phyloP scores from a whole-genome alignment of 352 stramenopile genomes.

The Pythium utonaiense region DNA sequence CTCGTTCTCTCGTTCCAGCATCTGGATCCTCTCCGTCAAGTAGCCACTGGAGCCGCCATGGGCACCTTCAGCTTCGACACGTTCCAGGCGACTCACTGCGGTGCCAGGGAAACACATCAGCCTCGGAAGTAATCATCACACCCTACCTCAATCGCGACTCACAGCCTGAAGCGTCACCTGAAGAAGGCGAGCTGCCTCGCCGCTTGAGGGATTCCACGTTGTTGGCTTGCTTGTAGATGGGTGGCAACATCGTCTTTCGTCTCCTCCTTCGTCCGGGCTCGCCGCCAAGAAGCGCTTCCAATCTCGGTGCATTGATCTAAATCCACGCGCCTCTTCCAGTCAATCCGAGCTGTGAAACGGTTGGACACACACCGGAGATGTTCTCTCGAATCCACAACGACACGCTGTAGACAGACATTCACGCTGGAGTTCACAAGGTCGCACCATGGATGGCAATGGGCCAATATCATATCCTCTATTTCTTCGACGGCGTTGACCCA shows the following conservation, averaged over 20 bases:
- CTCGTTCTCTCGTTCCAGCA: constrained; percentile 61
- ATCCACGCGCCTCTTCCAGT: background rate
- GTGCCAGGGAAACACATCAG: background rate
- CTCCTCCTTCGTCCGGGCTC: background rate
- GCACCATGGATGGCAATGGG: background rate
- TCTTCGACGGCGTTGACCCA: constrained; percentile 10
- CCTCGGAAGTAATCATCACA: too few species aligned
- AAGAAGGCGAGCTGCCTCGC: background rate
- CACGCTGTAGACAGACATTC: background rate
- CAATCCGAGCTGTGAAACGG: constrained; percentile 1
- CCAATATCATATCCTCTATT: constrained; percentile 17
- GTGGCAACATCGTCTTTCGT: constrained; percentile 44
- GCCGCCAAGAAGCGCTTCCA: background rate
- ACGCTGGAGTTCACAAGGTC: background rate
- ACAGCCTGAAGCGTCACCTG: background rate
- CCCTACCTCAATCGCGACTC: too few species aligned
- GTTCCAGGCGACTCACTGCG: constrained; percentile 1
- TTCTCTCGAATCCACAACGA: background rate
- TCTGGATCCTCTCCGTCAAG: constrained; percentile 34
- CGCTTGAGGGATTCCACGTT: constrained; percentile 6
- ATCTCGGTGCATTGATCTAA: background rate
- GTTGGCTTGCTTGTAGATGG: constrained; percentile 39
- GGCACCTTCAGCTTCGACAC: background rate
- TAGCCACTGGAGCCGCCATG: background rate
- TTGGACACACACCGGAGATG: background rate